Conservation (phyloP, 345 rosid genomes). For the Lepidium aucheri region DNA sequence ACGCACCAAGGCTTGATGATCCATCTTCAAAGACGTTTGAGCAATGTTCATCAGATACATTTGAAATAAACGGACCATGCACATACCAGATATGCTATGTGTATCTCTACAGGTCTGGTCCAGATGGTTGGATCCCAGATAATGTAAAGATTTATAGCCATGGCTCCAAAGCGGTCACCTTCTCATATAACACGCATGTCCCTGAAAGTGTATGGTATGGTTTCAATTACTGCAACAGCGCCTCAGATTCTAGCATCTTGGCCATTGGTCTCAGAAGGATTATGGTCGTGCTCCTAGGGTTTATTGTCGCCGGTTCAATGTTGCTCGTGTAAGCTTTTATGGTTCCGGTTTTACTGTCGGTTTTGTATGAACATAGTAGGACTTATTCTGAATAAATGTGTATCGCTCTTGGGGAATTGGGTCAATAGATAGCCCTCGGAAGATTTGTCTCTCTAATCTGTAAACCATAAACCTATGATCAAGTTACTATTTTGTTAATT, state of each 20-base stretch:
- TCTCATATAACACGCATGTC: conserved; percentile 43
- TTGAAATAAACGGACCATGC: conserved; percentile 66
- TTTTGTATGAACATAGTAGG: conserved; percentile 23
- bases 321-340: conserved; percentile 14
- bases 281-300: conserved; percentile 3
- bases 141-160: conserved; percentile 43
- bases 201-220: conserved; percentile 77
- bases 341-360: background rate
- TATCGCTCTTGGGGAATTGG: conserved; percentile 1
- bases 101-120: conserved; percentile 71
- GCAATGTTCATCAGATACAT: conserved; percentile 73
- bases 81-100: conserved; percentile 63
- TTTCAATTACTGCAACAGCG: conserved; percentile 46
- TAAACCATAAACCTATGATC: conserved; percentile 7
- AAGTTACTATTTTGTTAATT: conserved; percentile 12
- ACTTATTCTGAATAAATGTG: conserved; percentile 19
- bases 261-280: conserved; percentile 24
- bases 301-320: conserved; percentile 17
- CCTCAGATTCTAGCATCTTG: conserved; percentile 31
- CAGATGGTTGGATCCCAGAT: conserved; percentile 81
- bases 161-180: conserved; percentile 38
- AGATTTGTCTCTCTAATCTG: background rate
- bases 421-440: background rate
- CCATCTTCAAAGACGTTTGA: conserved; percentile 54
- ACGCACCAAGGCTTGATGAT: conserved; percentile 72